Percentiles rank a stretch among this genome's conserved stretches.
phyloP scores from a whole-genome alignment of 805 yeast species.

The Metschnikowia vanudenii region DNA sequence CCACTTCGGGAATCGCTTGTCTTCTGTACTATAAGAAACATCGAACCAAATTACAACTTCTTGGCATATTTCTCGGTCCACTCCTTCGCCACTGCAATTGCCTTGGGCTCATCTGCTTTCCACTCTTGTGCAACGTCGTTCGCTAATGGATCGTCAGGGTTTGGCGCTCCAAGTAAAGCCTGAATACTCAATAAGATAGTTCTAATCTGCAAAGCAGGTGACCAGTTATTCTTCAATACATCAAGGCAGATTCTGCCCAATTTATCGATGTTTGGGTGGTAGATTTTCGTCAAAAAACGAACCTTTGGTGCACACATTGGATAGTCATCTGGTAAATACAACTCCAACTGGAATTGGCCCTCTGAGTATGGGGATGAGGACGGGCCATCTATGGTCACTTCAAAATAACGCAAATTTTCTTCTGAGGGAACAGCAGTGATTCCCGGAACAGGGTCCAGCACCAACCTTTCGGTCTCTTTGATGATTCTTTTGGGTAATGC shows the following conservation, averaged over 20 bases:
- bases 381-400: slow-evolving; percentile 92
- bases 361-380: slow-evolving; percentile 83
- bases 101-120: slow-evolving; percentile 80
- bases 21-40: neutral
- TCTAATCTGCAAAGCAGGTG: slow-evolving; percentile 94
- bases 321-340: slow-evolving; percentile 92
- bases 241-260: slow-evolving; percentile 94
- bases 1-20: neutral
- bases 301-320: slow-evolving; percentile 98
- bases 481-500: slow-evolving; percentile 87
- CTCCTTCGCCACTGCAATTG: slow-evolving; percentile 74
- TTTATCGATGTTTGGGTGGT: slow-evolving; percentile 95
- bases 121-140: slow-evolving; percentile 97
- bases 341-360: slow-evolving; percentile 77
- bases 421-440: slow-evolving; percentile 92
- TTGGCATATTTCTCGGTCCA: slow-evolving; percentile 68
- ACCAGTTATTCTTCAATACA: slow-evolving; percentile 94
- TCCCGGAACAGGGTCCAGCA: slow-evolving; percentile 95
- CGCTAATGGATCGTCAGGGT: slow-evolving; percentile 97
- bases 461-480: slow-evolving; percentile 91
- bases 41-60: neutral
- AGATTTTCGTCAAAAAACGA: slow-evolving; percentile 87
- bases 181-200: slow-evolving; percentile 89
- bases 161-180: slow-evolving; percentile 92
- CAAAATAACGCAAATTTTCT: slow-evolving; percentile 88